Base-by-base conservation (phyloP, 176 grass and related monocot genomes). In the Themeda triandra region DNA sequence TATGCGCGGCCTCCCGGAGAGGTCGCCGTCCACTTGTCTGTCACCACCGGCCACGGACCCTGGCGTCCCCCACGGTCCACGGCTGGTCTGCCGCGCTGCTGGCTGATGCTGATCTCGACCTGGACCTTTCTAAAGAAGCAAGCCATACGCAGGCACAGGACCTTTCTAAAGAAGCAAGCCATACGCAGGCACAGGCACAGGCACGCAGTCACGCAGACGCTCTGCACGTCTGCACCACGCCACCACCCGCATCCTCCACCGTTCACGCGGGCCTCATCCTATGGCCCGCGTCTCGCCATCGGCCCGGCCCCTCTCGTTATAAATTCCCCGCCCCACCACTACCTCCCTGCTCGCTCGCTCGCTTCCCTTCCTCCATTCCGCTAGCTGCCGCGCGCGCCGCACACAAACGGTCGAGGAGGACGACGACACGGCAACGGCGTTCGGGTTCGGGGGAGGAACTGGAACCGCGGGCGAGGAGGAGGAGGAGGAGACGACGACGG, bases 31-130 rank as follows among this genome's bases (percentile, higher is more conserved):
- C 49, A 29, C 63, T 10, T 18, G 35, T 29, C 28, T 18, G 35
- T 29, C 28, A 36, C 66, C 84, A 87, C 88, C 84, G 89, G 18
- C 68, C 88, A 87, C 25, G 25, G 58, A 83, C 82, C 66, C 78
- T 35, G 64, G 12, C 35, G 18, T 6, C 13, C 65, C 29, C 69
- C n/a, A 13, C 56, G 66, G 41, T 25, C 68, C 81, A 32, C 73
- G 10, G 1, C 66, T n/a, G 32, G 48, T 51, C 2, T 12, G 49
- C 6, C 7, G 6, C 7, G 6, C 51, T 8, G 49, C 49, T 19
- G 19, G 6, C 48, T 53, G 48, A 19, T 7, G 51, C 51, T 18
- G 21, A 58, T n/a, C 53, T 58, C 53, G 35, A 73, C 78, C 83
- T 48, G 49, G 79, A 77, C 69, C 49, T 45, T 63, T 69, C 77